Evolutionary conservation across 768 basidiomycete genomes (phyloP), one percentile per base, ranked within the genome.

Genomic region (Mrakia hoshinonis): DNA sequence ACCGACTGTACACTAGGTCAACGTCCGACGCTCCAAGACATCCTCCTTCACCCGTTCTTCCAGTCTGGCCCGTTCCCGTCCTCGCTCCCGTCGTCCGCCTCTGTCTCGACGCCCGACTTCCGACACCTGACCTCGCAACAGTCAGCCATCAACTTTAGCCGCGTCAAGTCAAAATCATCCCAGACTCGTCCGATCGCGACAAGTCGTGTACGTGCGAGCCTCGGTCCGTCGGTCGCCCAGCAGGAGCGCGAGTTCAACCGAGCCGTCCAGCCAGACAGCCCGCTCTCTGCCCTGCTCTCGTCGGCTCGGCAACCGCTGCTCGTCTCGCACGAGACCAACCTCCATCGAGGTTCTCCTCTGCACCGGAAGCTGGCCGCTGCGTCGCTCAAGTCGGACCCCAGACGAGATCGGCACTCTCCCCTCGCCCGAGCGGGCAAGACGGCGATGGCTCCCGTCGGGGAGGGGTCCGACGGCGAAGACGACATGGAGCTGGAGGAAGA

Each of bases 171-270:
- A 36, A 81, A 83, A 22, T 83, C 86, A 0, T 77, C 86, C 39
- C 82, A 92, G 29, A 49, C 67, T 6, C 73, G 73, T 18, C 49
- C 75, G n/a, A 76, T 62, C 58, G 71, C 43, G 61, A 63, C 43
- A 31, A 64, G 58, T 24, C 9, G 72, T 26, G 70, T 72, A 15
- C 43, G 70, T n/a, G 29, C 63, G 2, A 58, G 52, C n/a, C 58
- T 80, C 39, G 79, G 77, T 18, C 79, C 78, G 26, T 76, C 75
- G 34, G 75, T 79, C 68, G 71, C 78, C 55, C 76, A 79, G 68
- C 78, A 81, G 68, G 96, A 99, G 84, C 88, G 89, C 78, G 96
- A 98, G 79, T 97, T 98, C 87, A 89, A 90, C 82, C 88, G 89
- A 76, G 96, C 93, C 1, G 91, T 98, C 1, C 91, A 93, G 77